Evolutionary conservation across 2,329 filamentous ascomycete species (phyloP), one percentile per base, ranked within the genome.

Genomic region (Exophiala xenobiotica): DNA sequence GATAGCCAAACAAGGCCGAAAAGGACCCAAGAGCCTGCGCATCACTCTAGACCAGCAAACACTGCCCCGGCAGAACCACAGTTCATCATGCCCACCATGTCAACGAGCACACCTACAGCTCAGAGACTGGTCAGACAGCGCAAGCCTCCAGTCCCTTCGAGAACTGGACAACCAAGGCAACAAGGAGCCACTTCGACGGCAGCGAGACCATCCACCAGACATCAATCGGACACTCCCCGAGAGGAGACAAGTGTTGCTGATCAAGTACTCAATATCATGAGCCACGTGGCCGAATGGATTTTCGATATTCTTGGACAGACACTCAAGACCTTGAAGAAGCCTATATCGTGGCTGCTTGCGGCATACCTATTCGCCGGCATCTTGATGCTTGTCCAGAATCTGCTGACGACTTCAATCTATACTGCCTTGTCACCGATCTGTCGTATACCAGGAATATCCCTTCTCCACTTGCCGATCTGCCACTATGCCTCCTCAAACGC

Each of bases 401-500:
- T 86, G 63, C 67, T 87, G 23, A 83, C 80, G 12, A 75, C 75
- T 41, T 85, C 82, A 1, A 68, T 87, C 47, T 76, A 78, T 41
- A 70, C 78, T 7, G 82, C 85, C 0, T 67, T 91, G 2, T 82
- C 84, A 1, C 86, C 87, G 0, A 60, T 91, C 16, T 91, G 88
- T 63, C 77, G 79, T 16, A 70, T 92, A 1, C 88, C 88, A 0
- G 85, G 85, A 24, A 76, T 73, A 1, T 80, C 81, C 1, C 70
- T 80, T 24, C 65, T 90, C 4, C 72, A 78, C 53, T 70, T 90
- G 1, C 79, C 86, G 0, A 86, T 88, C 61, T 91, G 87, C 58
- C 41, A 59, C 57, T 56, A 52, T 24, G n/a, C 38, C 3, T 50
- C 50, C 19, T 9, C 39, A 8, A 27, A 42, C 31, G 11, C 33